Conservation (phyloP, 2,329 filamentous ascomycete genomes). For the Xylaria sp. region DNA sequence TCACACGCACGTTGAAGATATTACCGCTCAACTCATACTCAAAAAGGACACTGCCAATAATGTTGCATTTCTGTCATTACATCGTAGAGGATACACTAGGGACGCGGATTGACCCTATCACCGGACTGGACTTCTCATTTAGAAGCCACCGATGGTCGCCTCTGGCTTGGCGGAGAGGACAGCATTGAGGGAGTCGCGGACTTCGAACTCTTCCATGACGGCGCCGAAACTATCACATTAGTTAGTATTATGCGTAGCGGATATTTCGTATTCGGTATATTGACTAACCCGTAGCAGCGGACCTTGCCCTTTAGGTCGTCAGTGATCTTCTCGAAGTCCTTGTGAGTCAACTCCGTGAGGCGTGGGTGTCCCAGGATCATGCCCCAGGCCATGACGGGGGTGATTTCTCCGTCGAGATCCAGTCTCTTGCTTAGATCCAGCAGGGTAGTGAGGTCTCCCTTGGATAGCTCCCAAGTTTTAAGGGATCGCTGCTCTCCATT, state of each 20-base stretch:
- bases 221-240: constrained; percentile 64
- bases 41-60: constrained; percentile 21
- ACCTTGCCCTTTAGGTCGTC: constrained; percentile 82
- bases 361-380: constrained; percentile 79
- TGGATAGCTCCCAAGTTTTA: constrained; percentile 82
- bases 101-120: constrained; percentile 20
- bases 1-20: constrained; percentile 20
- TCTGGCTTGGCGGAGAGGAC: constrained; percentile 70
- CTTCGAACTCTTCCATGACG: constrained; percentile 74
- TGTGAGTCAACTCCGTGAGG: constrained; percentile 70
- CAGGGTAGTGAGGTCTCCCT: constrained; percentile 80
- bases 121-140: constrained; percentile 15
- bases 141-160: constrained; percentile 40
- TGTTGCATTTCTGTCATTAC: constrained; percentile 33
- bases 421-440: constrained; percentile 85
- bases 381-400: constrained; percentile 94
- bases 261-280: not conserved
- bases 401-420: constrained; percentile 88
- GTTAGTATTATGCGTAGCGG: constrained; percentile 33
- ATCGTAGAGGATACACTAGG: constrained; percentile 35
- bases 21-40: constrained; percentile 18
- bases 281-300: constrained; percentile 87
- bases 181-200: constrained; percentile 79
- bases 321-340: constrained; percentile 77
- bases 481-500: constrained; percentile 55